Evolutionary conservation across 75 land plant genomes (phyloP), one percentile per base, ranked within the genome.

Genomic region (Adiantum capillusveneris): DNA sequence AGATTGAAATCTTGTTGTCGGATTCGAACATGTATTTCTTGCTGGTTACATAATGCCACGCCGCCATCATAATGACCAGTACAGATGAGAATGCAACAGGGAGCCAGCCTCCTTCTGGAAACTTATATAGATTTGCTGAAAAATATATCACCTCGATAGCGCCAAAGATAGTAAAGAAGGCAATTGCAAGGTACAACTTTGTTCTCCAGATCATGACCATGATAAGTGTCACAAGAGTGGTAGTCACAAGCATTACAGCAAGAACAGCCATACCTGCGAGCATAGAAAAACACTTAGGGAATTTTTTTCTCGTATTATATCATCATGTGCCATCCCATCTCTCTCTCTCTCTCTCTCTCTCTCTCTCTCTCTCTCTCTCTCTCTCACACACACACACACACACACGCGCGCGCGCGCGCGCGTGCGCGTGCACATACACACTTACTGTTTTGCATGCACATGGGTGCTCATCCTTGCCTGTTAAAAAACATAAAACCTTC

Each of bases 181-280:
- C 48, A 0, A 52, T 29, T 9, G 75, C 73, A 41, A 60, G 56
- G 25, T 64, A 51, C 0, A 87, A 41, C 18, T 56, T 72, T 1
- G 71, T 74, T 54, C 77, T 71, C 92, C 92, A 87, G 54, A 81
- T 81, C 43, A 87, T 59, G 2, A 87, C 55, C 80, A 87, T 87
- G 0, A 84, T 70, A 0, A 87, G 54, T 0, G 75, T 59, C 30
- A 84, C 44, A 13, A 87, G 34, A 29, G 53, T 42, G 6, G 92
- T 75, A 19, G 88, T 87, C 14, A 81, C 72, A 14, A 84, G 24
- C 92, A 84, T 81, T 0, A 84, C 88, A 14, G 74, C 72, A 1
- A 84, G 76, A 50, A 84, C 92, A 18, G 87, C 83, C 29, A 80
- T 74, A 0, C 84, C 81, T 81, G 79, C 56, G 63, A 31, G 17